Evolutionary conservation across 306 rosid species (phyloP), one percentile per base, ranked within the genome.

Genomic region (Lathyrus tuberosus): DNA sequence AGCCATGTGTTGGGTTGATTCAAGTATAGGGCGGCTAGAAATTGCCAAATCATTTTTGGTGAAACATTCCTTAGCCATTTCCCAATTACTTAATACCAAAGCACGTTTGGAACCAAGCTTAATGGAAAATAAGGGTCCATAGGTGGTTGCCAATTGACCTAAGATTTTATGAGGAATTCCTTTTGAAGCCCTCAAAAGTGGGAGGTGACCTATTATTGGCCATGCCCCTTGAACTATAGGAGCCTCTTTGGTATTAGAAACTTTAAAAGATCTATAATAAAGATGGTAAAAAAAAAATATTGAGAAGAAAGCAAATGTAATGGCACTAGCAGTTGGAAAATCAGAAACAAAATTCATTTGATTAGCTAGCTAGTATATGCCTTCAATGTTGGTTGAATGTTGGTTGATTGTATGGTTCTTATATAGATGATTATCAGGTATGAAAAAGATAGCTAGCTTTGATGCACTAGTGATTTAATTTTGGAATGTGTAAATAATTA

Each of bases 171-270:
- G 33, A 5, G 60, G 3, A 20, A 26, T 8, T 51, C 15, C 14
- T 10, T 53, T 22, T 10, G 33, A 18, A 3, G 8, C n/a, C 28
- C 31, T 20, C 1, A 53, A 53, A 1, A 53, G 31, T 52, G 59
- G 59, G 59, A 52, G 59, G 59, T 52, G 59, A 52, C 59, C 59
- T 10, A 53, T 3, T 53, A 53, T 22, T 53, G 60, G 60, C 60
- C 60, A 53, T 53, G 60, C 31, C 12, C 60, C 60, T 20, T 11
- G 1, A 22, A 17, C 60, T 22, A 17, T 9, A 18, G 33, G 60
- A 11, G 33, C 31, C 6, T 53, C 33, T 10, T 22, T 53, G 33
- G 33, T 20, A 8, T 6, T 10, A 18, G 57, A 51, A 51, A 4
- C 13, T 3, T 51, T 51, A 5, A 33, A 18, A n/a, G 20, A 5